Percentiles rank a stretch among this genome's conserved stretches.
phyloP scores from a whole-genome alignment of 495 filamentous ascomycete genomes.

The Chaetomium fimeti region DNA sequence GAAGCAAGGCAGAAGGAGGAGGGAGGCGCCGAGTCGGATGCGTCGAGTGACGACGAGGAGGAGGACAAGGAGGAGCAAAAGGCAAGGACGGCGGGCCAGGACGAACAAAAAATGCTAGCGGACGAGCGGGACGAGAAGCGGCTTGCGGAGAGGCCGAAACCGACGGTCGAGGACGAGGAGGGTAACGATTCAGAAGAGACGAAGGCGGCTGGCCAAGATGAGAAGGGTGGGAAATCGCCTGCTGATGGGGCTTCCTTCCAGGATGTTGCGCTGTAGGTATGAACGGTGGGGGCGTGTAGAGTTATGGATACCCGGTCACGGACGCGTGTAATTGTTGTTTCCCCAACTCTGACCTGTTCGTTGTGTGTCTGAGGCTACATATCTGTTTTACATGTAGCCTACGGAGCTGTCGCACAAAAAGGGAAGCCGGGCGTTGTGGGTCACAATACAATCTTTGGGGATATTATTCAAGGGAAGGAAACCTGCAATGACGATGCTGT shows the following conservation, averaged over 20 bases:
- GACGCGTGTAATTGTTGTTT: not conserved
- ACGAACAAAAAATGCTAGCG: slow-evolving; percentile 57
- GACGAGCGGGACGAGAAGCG: slow-evolving; percentile 55
- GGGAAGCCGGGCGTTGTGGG: too few relatives aligned
- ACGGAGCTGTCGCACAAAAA: too few relatives aligned
- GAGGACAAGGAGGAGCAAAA: slow-evolving; percentile 40
- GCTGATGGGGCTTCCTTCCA: slow-evolving; percentile 53
- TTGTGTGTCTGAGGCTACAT: not conserved
- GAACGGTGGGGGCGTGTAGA: not conserved
- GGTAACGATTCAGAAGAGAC: slow-evolving; percentile 40
- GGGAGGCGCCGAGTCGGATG: slow-evolving; percentile 26
- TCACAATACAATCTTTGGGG: too few relatives aligned
- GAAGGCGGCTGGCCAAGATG: slow-evolving; percentile 36
- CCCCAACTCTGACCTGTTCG: not conserved
- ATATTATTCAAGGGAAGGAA: too few relatives aligned
- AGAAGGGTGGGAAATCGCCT: slow-evolving; percentile 42
- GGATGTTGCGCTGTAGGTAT: slow-evolving; percentile 50
- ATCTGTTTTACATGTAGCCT: not conserved
- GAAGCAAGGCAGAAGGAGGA: slow-evolving; percentile 22
- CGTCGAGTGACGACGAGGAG: slow-evolving; percentile 36
- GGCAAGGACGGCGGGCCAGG: slow-evolving; percentile 34
- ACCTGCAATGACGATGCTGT: too few relatives aligned
- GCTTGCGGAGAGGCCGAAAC: slow-evolving; percentile 44
- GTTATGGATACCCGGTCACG: slow-evolving; percentile 4
- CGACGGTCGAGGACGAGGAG: slow-evolving; percentile 32